Evolutionary conservation across 83 land plant genomes (phyloP), one percentile per base, ranked within the genome.

Genomic region (Picea mariana): DNA sequence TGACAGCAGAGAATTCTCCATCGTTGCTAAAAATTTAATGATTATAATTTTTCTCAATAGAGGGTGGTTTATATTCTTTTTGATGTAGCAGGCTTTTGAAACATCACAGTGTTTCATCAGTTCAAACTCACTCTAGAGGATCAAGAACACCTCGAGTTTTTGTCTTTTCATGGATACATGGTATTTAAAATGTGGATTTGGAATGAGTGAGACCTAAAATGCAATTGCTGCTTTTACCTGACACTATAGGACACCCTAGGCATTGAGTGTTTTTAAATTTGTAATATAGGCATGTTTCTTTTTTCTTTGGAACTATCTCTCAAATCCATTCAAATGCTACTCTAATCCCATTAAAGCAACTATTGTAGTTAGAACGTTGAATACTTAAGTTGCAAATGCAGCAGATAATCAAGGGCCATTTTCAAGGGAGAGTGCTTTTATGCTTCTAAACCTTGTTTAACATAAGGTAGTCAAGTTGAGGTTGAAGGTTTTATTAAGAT

Each of bases 51-150:
- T 44, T 44, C 4, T 40, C 49, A 40, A 9, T 18, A 40, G 17
- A 42, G 52, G n/a, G 40, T 78, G 71, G 55, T 58, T 15, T 77
- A n/a, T 3, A 77, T 59, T 18, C 44, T 78, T 59, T 6, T 78
- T 78, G 40, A 59, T 62, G 72, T 78, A 58, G 80, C 15, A 58
- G n/a, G 18, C 34, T 15, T 34, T 78, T 55, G 38, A 78, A 60
- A 8, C 24, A 9, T 15, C 5, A 17, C 9, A 31, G 11, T 16
- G n/a, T 60, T 24, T 80, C 20, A 34, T 27, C 31, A 0, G 34
- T 60, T 16, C 27, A 68, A 16, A 21, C 68, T 60, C 31, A 80
- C n/a, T 18, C 5, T 80, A 42, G 75, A 11, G 72, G 17, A 67
- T 31, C 17, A 16, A 67, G 17, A 31, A 3, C 6, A 13, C 16